A percentile compares a stretch with the other conserved stretches of the same genome.
phyloP scores from a whole-genome alignment of 768 basidiomycete species.

The Leccinum sublutescens region DNA sequence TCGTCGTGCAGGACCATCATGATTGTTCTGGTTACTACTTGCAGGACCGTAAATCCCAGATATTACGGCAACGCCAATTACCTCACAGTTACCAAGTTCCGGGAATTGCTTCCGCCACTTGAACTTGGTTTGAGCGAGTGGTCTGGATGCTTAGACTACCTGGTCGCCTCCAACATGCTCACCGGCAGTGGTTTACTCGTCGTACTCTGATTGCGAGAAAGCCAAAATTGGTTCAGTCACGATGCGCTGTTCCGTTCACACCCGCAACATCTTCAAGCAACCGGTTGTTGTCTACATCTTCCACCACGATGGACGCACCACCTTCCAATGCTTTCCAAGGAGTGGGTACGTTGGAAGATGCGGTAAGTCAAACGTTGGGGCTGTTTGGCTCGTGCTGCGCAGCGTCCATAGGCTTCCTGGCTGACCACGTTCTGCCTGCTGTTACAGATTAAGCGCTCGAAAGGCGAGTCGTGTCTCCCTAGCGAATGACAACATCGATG shows the following conservation, averaged over 20 bases:
- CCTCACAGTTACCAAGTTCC: background rate
- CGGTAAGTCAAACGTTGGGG: slow-evolving; percentile 13
- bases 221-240: slow-evolving; percentile 2
- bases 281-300: slow-evolving; percentile 3
- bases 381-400: background rate
- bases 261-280: background rate
- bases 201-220: background rate
- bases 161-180: slow-evolving; percentile 1
- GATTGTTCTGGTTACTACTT: background rate
- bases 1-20: background rate
- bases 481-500: background rate
- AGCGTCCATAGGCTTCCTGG: background rate
- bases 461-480: slow-evolving; percentile 12
- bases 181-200: background rate
- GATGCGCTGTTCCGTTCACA: background rate
- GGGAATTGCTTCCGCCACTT: background rate
- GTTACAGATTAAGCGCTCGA: slow-evolving; percentile 22
- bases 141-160: slow-evolving; percentile 9
- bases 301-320: slow-evolving; percentile 4
- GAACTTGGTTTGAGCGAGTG: background rate
- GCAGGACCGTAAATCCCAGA: background rate
- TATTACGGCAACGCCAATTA: background rate
- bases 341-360: slow-evolving; percentile 16
- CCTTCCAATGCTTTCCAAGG: background rate
- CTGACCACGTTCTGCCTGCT: background rate